A percentile compares a stretch with the other conserved stretches of the same genome.
These are phyloP conservation scores for Ambrosiella xylebori DNA, from an alignment of 2,329 filamentous ascomycete species.

Conservation along the genomic window DNA sequence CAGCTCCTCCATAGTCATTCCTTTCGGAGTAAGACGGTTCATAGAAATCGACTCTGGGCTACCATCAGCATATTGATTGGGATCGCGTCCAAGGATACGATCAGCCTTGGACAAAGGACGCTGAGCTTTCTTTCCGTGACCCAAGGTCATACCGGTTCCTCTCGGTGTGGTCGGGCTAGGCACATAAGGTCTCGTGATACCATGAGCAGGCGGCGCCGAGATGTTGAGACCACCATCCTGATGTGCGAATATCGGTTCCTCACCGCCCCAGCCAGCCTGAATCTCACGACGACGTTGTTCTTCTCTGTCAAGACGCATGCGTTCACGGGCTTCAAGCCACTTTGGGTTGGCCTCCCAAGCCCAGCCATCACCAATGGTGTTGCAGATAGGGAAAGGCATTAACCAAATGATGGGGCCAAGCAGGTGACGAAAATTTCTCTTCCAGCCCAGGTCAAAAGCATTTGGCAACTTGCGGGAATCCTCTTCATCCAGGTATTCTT, in stretches of 20 bases:
- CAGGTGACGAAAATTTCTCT: conserved; percentile 60
- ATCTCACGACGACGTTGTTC: conserved; percentile 46
- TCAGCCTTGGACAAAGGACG: conserved; percentile 38
- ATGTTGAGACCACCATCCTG: conserved; percentile 12
- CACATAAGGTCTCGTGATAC: conserved; percentile 18
- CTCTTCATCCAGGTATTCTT: conserved; percentile 72
- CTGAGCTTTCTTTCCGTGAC: conserved; percentile 16
- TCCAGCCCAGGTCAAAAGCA: conserved; percentile 81
- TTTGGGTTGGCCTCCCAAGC: conserved; percentile 70
- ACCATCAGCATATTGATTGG: conserved; percentile 35
- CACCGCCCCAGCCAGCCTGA: conserved; percentile 48
- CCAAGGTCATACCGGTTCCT: conserved; percentile 14
- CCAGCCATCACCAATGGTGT: conserved; percentile 86
- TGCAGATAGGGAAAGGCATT: conserved; percentile 69
- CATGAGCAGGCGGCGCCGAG: conserved; percentile 15
- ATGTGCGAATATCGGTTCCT: conserved; percentile 15
- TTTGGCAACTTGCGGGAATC: conserved; percentile 79
- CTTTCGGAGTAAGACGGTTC: conserved; percentile 29
- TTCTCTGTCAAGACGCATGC: conserved; percentile 38
- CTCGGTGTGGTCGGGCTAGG: conserved; percentile 15
- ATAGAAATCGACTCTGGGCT: conserved; percentile 27
- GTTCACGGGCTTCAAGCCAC: conserved; percentile 58
- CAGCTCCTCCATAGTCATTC: conserved; percentile 25
- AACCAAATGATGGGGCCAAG: conserved; percentile 57
- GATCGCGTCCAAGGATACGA: conserved; percentile 38